Evolutionary conservation across 2,329 filamentous ascomycete genomes (phyloP).

Genomic region (Ceratocystis smalleyi): DNA sequence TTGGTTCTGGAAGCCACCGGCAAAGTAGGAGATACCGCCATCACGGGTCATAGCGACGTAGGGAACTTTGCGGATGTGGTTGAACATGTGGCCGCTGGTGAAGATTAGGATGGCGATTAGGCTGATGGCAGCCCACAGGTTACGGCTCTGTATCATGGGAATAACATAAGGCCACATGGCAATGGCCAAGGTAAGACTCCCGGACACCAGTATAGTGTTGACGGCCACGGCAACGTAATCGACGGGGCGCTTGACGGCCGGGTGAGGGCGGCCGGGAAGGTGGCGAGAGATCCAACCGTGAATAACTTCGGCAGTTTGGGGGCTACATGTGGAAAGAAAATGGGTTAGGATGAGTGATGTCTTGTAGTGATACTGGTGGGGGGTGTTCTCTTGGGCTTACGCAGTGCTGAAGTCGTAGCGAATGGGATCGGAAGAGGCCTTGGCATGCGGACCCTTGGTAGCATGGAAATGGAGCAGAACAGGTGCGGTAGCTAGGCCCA

Average conservation of each 20-base stretch:
- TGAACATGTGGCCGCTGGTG: slow-evolving; percentile 97
- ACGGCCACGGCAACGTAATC: slow-evolving; percentile 68
- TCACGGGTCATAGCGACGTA: slow-evolving; percentile 76
- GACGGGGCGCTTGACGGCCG: slow-evolving; percentile 64
- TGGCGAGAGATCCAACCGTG: slow-evolving; percentile 67
- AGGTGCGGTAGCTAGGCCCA: slow-evolving; percentile 86
- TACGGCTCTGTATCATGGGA: slow-evolving; percentile 74
- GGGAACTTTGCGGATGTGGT: slow-evolving; percentile 89
- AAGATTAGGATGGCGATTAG: slow-evolving; percentile 83
- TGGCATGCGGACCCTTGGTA: slow-evolving; percentile 66
- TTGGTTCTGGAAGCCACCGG: slow-evolving; percentile 82
- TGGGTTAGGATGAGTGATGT: slow-evolving; percentile 7
- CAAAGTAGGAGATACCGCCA: slow-evolving; percentile 81
- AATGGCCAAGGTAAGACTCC: slow-evolving; percentile 49
- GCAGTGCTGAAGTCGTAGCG: slow-evolving; percentile 75
- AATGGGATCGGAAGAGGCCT: slow-evolving; percentile 48
- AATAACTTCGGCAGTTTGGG: slow-evolving; percentile 59
- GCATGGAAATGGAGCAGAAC: slow-evolving; percentile 72
- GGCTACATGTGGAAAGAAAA: slow-evolving; percentile 32
- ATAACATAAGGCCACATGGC: slow-evolving; percentile 65
- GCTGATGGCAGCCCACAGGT: slow-evolving; percentile 82
- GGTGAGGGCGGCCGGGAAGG: slow-evolving; percentile 62
- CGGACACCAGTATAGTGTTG: slow-evolving; percentile 52
- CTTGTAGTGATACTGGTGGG: not conserved
- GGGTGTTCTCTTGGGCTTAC: slow-evolving; percentile 33